A percentile compares a stretch with the other conserved stretches of the same genome.
Conservation (phyloP, 169 alveolate genomes). For the Eimeria necatrix region DNA sequence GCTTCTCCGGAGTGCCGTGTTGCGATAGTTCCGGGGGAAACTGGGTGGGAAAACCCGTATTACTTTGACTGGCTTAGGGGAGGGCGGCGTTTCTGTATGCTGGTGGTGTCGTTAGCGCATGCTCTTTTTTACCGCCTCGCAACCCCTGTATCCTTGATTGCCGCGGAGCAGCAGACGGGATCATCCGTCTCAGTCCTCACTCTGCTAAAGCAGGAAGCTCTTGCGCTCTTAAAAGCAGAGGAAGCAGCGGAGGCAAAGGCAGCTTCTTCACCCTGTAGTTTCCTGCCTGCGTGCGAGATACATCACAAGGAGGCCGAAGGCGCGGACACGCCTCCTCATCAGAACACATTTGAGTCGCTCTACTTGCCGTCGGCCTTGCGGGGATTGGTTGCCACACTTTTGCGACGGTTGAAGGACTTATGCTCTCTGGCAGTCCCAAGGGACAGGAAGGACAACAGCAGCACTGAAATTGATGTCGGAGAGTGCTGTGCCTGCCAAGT, state of each 20-base stretch:
- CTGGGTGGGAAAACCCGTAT: constrained; percentile 74
- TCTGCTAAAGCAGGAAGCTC: constrained; percentile 59
- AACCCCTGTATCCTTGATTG: constrained; percentile 62
- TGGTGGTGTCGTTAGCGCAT: constrained; percentile 71
- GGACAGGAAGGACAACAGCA: not conserved
- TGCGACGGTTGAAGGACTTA: constrained; percentile 47
- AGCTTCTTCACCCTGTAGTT: not conserved
- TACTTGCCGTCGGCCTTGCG: constrained; percentile 57
- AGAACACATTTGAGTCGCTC: constrained; percentile 59
- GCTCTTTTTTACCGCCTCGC: constrained; percentile 70
- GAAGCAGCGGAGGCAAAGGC: constrained; percentile 15
- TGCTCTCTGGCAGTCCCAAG: constrained; percentile 16
- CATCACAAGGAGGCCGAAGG: constrained; percentile 19
- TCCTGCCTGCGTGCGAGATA: constrained; percentile 41
- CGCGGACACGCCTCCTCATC: not conserved
- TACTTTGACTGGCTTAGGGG: constrained; percentile 67
- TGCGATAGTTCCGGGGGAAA: constrained; percentile 69
- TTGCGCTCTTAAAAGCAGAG: constrained; percentile 35
- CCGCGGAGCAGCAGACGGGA: constrained; percentile 30
- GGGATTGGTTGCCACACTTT: constrained; percentile 60
- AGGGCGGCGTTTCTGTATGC: constrained; percentile 66
- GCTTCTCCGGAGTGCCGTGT: constrained; percentile 73
- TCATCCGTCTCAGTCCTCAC: constrained; percentile 55
- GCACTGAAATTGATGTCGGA: constrained; percentile 41
- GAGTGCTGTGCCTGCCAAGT: constrained; percentile 72